These are phyloP conservation scores for Penicillium herquei DNA, from an alignment of 495 filamentous ascomycete species.

Conservation along the genomic window DNA sequence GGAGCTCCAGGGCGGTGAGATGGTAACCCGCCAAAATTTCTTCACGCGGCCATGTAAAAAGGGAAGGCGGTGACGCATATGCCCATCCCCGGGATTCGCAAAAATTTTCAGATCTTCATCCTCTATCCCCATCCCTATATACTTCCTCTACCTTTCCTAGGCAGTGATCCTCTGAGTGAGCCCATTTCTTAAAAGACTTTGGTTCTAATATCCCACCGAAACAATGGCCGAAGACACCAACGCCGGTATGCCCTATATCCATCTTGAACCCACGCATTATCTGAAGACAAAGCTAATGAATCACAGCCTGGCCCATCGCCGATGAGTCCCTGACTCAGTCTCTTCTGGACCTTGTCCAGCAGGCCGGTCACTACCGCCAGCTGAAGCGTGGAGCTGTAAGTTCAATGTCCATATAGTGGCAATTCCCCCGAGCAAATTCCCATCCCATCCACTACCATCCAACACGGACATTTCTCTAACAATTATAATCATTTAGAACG, in stretches of 20 bases:
- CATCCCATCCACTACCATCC: not conserved
- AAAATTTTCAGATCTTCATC: conserved; percentile 19
- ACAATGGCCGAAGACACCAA: conserved; percentile 42
- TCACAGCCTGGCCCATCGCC: conserved; percentile 83
- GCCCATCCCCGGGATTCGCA: conserved; percentile 1
- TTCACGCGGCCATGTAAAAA: too few relatives aligned
- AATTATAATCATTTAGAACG: not conserved
- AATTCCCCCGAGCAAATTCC: not conserved
- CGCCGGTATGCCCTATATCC: conserved; percentile 27
- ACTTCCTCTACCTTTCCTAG: conserved; percentile 17
- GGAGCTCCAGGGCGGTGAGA: too few relatives aligned
- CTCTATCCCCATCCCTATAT: conserved; percentile 4
- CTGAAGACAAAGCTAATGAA: conserved; percentile 12
- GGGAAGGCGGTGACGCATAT: too few relatives aligned
- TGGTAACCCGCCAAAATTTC: too few relatives aligned
- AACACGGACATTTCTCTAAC: not conserved
- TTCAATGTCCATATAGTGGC: not conserved
- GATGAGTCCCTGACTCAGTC: conserved; percentile 76
- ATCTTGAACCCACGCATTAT: not conserved
- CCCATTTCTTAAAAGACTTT: conserved; percentile 30
- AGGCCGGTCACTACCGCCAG: conserved; percentile 68
- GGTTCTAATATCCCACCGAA: conserved; percentile 17
- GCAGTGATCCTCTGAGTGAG: conserved; percentile 49
- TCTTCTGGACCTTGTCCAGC: conserved; percentile 84
- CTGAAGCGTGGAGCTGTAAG: conserved; percentile 73